These are phyloP conservation scores for Fusarium haematococcum DNA, from an alignment of 2,329 filamentous ascomycete genomes.

Conservation along the genomic window DNA sequence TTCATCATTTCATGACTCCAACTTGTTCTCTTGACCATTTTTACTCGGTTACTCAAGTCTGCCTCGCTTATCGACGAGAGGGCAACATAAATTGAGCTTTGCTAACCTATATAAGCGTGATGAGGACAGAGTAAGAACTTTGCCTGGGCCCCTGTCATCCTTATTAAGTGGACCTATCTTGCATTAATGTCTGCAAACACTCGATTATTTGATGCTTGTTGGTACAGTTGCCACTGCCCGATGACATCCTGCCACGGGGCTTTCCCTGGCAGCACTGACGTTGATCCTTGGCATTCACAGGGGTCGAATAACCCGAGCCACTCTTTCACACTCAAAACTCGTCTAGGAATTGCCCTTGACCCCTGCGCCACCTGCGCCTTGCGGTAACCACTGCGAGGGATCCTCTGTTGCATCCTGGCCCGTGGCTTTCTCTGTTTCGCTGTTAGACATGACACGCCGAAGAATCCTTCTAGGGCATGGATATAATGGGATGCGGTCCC, in stretches of 20 bases:
- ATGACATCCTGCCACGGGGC: neutral
- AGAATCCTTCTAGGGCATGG: neutral
- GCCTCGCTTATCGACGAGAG: neutral
- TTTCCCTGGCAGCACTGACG: neutral
- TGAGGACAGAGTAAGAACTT: neutral
- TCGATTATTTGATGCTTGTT: neutral
- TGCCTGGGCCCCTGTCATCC: neutral
- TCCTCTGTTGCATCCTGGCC: neutral
- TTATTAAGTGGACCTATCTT: neutral
- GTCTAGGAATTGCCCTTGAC: neutral
- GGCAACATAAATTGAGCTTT: neutral
- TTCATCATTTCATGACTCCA: neutral
- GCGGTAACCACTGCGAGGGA: neutral
- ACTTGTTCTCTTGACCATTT: neutral
- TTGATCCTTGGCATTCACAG: neutral
- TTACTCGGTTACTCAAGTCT: neutral
- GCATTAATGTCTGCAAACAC: neutral
- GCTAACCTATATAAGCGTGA: neutral
- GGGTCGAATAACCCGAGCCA: neutral
- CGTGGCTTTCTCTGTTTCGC: neutral
- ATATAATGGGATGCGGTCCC: neutral
- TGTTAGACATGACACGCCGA: neutral
- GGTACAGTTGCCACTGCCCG: neutral
- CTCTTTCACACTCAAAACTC: neutral
- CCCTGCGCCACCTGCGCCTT: neutral